Percentiles rank a stretch among this genome's conserved stretches.
These are phyloP conservation scores for Cardiospermum halicacabum DNA, from an alignment of 345 rosid genomes.

Conservation along the genomic window DNA sequence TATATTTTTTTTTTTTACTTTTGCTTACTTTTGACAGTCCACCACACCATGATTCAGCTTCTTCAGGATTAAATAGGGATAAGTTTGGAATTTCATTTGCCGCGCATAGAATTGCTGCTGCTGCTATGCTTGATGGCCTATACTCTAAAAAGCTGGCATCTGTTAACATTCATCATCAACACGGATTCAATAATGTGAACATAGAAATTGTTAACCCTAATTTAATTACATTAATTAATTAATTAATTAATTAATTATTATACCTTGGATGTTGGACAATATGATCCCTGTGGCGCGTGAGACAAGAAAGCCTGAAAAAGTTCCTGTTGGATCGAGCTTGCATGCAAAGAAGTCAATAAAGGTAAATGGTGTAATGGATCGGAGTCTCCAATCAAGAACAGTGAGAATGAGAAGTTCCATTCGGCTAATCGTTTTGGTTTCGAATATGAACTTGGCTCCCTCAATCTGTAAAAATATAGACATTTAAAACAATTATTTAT, in stretches of 20 bases:
- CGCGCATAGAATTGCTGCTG: conserved; percentile 82
- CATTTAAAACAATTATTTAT: neutral
- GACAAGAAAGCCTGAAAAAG: conserved; percentile 48
- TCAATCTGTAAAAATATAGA: conserved; percentile 39
- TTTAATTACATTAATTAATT: too few relatives aligned
- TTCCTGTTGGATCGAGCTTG: conserved; percentile 73
- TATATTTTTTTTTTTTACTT: too few relatives aligned
- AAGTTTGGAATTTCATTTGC: conserved; percentile 75
- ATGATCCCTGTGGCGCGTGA: conserved; percentile 73
- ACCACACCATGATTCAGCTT: conserved; percentile 91
- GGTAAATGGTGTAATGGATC: conserved; percentile 85
- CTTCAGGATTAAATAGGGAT: conserved; percentile 58
- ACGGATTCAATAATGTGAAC: too few relatives aligned
- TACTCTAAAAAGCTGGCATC: conserved; percentile 85
- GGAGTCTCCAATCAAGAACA: conserved; percentile 87
- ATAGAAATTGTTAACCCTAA: too few relatives aligned
- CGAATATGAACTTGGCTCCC: conserved; percentile 70
- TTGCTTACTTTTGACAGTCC: conserved; percentile 84
- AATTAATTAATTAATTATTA: too few relatives aligned
- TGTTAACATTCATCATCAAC: conserved; percentile 31
- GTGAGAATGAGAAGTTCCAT: conserved; percentile 89
- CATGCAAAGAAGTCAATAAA: conserved; percentile 83
- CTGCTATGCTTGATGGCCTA: conserved; percentile 92
- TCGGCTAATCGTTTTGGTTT: conserved; percentile 74
- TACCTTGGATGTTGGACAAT: conserved; percentile 82